These are phyloP conservation scores for Globisporangium nagaii DNA, from an alignment of 352 stramenopile genomes.

Conservation along the genomic window DNA sequence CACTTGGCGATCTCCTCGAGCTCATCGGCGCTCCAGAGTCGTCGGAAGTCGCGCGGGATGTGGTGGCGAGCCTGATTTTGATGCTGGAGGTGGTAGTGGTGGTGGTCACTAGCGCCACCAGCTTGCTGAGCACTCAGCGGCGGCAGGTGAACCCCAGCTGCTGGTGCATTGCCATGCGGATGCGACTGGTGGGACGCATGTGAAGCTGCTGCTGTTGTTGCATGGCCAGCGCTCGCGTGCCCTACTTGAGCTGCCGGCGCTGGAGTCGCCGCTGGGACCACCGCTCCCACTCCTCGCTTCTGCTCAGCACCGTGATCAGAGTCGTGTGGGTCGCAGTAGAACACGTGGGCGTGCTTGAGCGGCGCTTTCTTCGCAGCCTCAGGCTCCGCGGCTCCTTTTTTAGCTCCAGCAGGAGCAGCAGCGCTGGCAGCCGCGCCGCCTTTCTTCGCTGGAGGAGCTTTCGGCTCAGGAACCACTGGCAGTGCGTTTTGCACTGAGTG, in stretches of 20 bases:
- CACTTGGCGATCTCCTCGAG: slow-evolving; percentile 37
- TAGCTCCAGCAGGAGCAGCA: slow-evolving; percentile 12
- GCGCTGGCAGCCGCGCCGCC: not conserved
- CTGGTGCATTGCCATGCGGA: not conserved
- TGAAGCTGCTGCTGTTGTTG: not conserved
- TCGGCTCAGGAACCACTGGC: slow-evolving; percentile 19
- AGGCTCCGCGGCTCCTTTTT: slow-evolving; percentile 35
- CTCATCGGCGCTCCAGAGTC: slow-evolving; percentile 62
- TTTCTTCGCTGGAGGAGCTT: slow-evolving; percentile 27
- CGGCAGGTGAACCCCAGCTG: not conserved
- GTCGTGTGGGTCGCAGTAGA: slow-evolving; percentile 18
- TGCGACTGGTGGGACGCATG: not conserved
- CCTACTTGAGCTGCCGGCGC: not conserved
- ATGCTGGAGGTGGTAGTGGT: slow-evolving; percentile 1
- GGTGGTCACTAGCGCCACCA: not conserved
- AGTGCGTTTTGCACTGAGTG: slow-evolving; percentile 8
- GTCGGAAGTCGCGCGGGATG: slow-evolving; percentile 59
- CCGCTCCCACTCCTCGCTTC: slow-evolving; percentile 13
- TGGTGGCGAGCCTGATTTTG: slow-evolving; percentile 9
- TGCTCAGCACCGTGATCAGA: slow-evolving; percentile 9
- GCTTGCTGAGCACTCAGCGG: slow-evolving; percentile 1
- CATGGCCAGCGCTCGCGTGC: slow-evolving; percentile 1
- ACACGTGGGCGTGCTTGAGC: slow-evolving; percentile 39
- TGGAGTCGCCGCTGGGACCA: not conserved
- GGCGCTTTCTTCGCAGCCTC: slow-evolving; percentile 37